Conservation (phyloP, 73 alveolate genomes). For the Uronychia binucleata region DNA sequence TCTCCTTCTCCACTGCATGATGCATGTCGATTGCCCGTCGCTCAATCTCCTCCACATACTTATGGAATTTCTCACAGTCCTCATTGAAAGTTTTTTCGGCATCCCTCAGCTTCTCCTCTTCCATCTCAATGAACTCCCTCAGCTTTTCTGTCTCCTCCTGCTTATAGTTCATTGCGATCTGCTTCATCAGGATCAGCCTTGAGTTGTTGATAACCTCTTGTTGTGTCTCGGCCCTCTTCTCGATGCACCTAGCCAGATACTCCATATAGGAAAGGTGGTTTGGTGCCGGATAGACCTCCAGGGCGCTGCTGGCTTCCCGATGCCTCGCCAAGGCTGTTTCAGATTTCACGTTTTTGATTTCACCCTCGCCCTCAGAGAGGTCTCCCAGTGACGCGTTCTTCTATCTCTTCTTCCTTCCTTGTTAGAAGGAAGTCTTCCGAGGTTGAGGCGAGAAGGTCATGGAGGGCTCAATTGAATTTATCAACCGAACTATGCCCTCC, state of each 20-base stretch:
- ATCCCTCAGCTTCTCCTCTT: slow-evolving; percentile 2
- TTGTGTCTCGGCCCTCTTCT: not conserved
- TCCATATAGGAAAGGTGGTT: not conserved
- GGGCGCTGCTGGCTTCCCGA: not conserved
- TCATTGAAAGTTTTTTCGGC: slow-evolving; percentile 9
- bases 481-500: not conserved
- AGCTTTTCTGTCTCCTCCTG: not conserved
- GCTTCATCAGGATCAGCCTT: not conserved
- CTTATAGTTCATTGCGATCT: not conserved
- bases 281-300: not conserved
- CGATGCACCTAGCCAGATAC: not conserved
- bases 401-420: not conserved
- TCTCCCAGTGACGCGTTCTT: not conserved
- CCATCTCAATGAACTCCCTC: slow-evolving; percentile 9
- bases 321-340: not conserved
- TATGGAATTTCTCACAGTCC: slow-evolving; percentile 3
- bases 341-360: not conserved
- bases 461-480: not conserved
- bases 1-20: not conserved
- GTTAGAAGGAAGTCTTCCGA: too few species aligned
- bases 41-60: not conserved
- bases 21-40: not conserved
- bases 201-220: not conserved
- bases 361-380: not conserved
- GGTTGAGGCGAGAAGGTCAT: not conserved